Base-by-base conservation (phyloP, 2,329 filamentous ascomycete genomes). In the Xylariaceae sp. region DNA sequence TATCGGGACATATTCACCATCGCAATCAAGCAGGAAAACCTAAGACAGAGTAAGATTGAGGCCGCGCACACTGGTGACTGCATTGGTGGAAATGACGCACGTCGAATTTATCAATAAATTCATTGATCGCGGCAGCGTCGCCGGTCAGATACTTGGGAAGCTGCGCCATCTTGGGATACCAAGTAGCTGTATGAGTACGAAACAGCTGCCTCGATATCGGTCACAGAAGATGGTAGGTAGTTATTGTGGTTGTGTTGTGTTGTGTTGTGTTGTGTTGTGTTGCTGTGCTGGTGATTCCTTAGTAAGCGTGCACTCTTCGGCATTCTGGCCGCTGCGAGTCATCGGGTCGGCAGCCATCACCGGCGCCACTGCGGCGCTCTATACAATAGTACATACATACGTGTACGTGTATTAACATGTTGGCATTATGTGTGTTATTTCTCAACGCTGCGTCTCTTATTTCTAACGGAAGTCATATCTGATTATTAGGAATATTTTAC, bases 21-120 rank as follows among this genome's bases (percentile, higher is more conserved):
- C 95, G 77, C 95, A 99, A 73, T 99, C 95, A 69, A 99, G 91
- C 12, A 99, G 80, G 71, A 99, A 98, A 37, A 90, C 87, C 91
- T 96, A 65, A 21, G 19, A 58, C 51, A 23, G 42, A 55, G 21
- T 57, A 55, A 57, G 14, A 46, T 51, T 56, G 7, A 57, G 18
- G 54, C 65, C 42, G 65, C 44, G 21, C 48, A 21, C 7, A 9
- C 18, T n/a, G 21, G 48, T 29, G 59, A 54, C 21, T 44, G 37
- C 29, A 44, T 48, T 43, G 48, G 52, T 54, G 69, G 75, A 70
- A 63, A 64, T 65, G 44, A 80, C 91, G 76, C 77, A 96, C 95
- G 79, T 99, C 95, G 71, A 97, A 99, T 71, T 86, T 86, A 75
- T 91, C 88, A 59, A 99, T 79, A 72, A 99, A 99, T 49, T 89